Evolutionary conservation across 2,329 filamentous ascomycete genomes (phyloP).

Genomic region (Lasiodiplodia theobromae): DNA sequence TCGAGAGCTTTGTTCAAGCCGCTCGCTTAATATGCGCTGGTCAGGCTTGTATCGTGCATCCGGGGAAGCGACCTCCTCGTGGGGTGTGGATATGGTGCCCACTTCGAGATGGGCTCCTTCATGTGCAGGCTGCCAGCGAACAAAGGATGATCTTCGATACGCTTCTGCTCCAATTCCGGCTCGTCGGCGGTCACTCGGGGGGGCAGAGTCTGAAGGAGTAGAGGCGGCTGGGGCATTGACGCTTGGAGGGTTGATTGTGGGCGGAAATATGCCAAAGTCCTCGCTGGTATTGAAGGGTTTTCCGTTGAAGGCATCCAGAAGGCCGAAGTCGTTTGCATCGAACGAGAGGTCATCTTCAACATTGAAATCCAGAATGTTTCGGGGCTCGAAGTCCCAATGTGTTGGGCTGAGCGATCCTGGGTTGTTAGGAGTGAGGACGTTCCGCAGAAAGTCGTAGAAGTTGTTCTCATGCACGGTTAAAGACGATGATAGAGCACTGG

Average conservation of each 20-base stretch:
- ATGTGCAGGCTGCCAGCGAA: constrained; percentile 25
- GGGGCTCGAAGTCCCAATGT: constrained; percentile 41
- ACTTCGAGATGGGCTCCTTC: constrained; percentile 20
- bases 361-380: constrained; percentile 54
- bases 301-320: constrained; percentile 55
- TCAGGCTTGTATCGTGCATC: constrained; percentile 25
- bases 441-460: constrained; percentile 29
- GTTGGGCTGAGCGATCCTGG: constrained; percentile 15
- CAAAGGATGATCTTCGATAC: constrained; percentile 19
- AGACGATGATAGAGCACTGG: neutral
- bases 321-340: constrained; percentile 53
- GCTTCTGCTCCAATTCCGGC: constrained; percentile 24
- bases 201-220: neutral
- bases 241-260: neutral
- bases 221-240: neutral
- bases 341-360: constrained; percentile 55
- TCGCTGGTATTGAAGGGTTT: constrained; percentile 46
- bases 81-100: constrained; percentile 16
- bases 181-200: neutral
- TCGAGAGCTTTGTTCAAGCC: constrained; percentile 39
- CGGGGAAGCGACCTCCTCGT: constrained; percentile 2
- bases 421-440: constrained; percentile 25
- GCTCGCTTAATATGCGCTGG: constrained; percentile 17
- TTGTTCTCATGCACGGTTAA: constrained; percentile 20
- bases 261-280: constrained; percentile 4